A percentile compares a stretch with the other conserved stretches of the same genome.
Conservation (phyloP, 129 eudicot species). For the Saposhnikovia divaricata region DNA sequence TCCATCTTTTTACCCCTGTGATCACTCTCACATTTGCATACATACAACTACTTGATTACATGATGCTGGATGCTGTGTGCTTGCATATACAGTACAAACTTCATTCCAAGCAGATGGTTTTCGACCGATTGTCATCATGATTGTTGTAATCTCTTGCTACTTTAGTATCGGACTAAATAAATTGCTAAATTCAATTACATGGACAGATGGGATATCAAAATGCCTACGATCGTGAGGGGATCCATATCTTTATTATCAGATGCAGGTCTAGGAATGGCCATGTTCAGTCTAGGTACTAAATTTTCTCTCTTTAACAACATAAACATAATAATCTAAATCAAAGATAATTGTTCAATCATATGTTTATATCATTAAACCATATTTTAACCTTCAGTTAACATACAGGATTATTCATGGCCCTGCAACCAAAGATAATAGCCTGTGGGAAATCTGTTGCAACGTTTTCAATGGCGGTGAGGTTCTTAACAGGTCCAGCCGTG, state of each 20-base stretch:
- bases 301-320: neutral
- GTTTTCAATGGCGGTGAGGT: slow-evolving; percentile 95
- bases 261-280: slow-evolving; percentile 99
- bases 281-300: slow-evolving; percentile 93
- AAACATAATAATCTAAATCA: neutral
- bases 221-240: slow-evolving; percentile 92
- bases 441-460: slow-evolving; percentile 92
- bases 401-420: slow-evolving; percentile 92
- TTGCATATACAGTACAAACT: too few relatives aligned
- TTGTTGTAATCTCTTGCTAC: neutral
- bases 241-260: slow-evolving; percentile 80
- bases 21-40: neutral
- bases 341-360: neutral
- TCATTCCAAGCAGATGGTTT: too few relatives aligned
- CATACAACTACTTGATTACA: neutral
- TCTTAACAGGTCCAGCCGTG: slow-evolving; percentile 94
- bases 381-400: too few relatives aligned
- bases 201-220: slow-evolving; percentile 77
- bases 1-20: slow-evolving; percentile 9
- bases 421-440: slow-evolving; percentile 92
- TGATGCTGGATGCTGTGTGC: neutral
- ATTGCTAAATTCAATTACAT: neutral
- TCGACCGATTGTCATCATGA: neutral
- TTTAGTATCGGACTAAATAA: neutral
- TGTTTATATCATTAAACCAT: neutral